These are phyloP conservation scores for Ophiocordyceps camponoti-rufipedis DNA, from an alignment of 2,329 filamentous ascomycete species.

Conservation along the genomic window DNA sequence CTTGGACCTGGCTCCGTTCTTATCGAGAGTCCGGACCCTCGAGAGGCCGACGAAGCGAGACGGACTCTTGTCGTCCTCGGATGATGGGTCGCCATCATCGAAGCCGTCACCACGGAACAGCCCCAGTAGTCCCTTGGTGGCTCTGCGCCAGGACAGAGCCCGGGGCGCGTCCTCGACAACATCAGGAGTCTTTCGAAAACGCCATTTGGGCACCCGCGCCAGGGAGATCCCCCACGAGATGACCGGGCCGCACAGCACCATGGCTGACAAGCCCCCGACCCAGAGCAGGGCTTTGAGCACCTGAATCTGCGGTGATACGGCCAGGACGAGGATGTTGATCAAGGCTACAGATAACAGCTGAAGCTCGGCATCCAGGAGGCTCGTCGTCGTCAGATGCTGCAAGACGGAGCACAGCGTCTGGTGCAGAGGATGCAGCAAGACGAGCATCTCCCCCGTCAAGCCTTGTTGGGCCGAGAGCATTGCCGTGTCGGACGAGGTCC, in stretches of 20 bases:
- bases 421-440: slow-evolving; percentile 66
- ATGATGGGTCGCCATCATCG: slow-evolving; percentile 13
- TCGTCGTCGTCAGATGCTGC: slow-evolving; percentile 72
- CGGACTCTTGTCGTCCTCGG: slow-evolving; percentile 12
- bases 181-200: slow-evolving; percentile 44
- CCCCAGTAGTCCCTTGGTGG: slow-evolving; percentile 21
- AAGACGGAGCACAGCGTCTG: slow-evolving; percentile 56
- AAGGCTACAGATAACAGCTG: slow-evolving; percentile 71
- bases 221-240: slow-evolving; percentile 72
- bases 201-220: slow-evolving; percentile 80
- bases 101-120: slow-evolving; percentile 12
- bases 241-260: slow-evolving; percentile 54
- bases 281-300: slow-evolving; percentile 76
- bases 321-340: slow-evolving; percentile 63
- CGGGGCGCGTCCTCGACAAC: slow-evolving; percentile 20
- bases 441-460: slow-evolving; percentile 38
- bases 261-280: slow-evolving; percentile 60
- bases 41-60: slow-evolving; percentile 5
- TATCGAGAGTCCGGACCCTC: slow-evolving; percentile 13
- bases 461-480: slow-evolving; percentile 17
- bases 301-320: slow-evolving; percentile 62
- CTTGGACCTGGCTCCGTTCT: slow-evolving; percentile 1
- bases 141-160: slow-evolving; percentile 25
- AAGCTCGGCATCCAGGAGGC: slow-evolving; percentile 69
- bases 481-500: slow-evolving; percentile 7